phyloP scores from a whole-genome alignment of 495 filamentous ascomycete species.

The Pyrenula aspistea region DNA sequence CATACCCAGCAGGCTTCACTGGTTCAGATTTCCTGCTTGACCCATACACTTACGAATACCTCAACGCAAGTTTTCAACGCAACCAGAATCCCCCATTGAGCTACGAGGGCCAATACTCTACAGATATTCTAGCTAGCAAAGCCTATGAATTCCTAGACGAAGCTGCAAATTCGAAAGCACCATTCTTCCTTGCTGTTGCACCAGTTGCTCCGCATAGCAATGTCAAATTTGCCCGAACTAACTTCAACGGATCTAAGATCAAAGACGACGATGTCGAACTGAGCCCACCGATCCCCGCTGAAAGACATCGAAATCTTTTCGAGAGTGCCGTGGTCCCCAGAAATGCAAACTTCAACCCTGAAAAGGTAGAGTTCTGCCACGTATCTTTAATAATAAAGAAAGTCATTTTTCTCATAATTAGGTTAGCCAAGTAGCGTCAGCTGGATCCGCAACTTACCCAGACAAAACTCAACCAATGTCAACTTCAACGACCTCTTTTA shows the following conservation, averaged over 20 bases:
- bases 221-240: slow-evolving; percentile 27
- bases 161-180: slow-evolving; percentile 34
- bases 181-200: slow-evolving; percentile 58
- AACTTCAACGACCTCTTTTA: slow-evolving; percentile 61
- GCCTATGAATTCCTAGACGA: slow-evolving; percentile 53
- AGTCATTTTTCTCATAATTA: slow-evolving; percentile 40
- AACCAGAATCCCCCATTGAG: slow-evolving; percentile 46
- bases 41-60: slow-evolving; percentile 60
- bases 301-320: slow-evolving; percentile 27
- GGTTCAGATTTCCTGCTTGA: slow-evolving; percentile 56
- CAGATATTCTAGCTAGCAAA: slow-evolving; percentile 52
- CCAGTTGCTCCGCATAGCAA: slow-evolving; percentile 59
- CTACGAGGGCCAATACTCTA: slow-evolving; percentile 44
- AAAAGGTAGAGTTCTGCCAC: too few relatives aligned
- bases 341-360: slow-evolving; percentile 29
- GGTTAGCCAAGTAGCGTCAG: slow-evolving; percentile 47
- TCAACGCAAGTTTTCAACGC: slow-evolving; percentile 53
- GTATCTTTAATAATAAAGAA: slow-evolving; percentile 27
- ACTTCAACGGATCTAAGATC: slow-evolving; percentile 29
- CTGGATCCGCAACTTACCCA: slow-evolving; percentile 45
- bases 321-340: slow-evolving; percentile 24
- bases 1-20: slow-evolving; percentile 40
- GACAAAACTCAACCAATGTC: slow-evolving; percentile 40
- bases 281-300: slow-evolving; percentile 18
- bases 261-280: slow-evolving; percentile 34